Conservation (phyloP, 176 grass and related monocot genomes). For the Oryza nivara region DNA sequence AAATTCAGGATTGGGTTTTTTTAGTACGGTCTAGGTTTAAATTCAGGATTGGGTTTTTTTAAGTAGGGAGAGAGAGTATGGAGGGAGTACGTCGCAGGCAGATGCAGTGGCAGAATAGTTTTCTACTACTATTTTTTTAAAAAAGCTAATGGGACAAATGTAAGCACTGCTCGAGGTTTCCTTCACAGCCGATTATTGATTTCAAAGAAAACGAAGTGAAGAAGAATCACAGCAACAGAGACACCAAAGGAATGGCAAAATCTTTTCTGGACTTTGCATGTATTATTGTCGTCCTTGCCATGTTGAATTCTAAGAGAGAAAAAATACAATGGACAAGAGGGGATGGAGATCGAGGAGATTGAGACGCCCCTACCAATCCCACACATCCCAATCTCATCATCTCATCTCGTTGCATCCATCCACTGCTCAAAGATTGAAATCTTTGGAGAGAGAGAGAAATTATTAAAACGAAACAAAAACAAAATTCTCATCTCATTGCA, state of each 20-base stretch:
- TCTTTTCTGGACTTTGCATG: neutral
- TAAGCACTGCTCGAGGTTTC: slow-evolving; percentile 44
- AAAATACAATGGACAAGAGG: neutral
- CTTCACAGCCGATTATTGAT: neutral
- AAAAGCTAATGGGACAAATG: slow-evolving; percentile 18
- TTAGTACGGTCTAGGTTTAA: too few relatives aligned
- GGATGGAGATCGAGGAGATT: neutral
- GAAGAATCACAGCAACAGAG: slow-evolving; percentile 8
- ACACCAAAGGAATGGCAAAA: neutral
- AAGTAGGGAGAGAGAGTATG: too few relatives aligned
- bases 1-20: too few relatives aligned
- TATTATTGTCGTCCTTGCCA: neutral
- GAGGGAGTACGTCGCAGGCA: neutral
- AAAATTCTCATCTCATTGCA: neutral
- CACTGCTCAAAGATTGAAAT: neutral
- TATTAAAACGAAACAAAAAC: neutral
- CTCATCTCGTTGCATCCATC: neutral
- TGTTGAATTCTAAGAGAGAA: neutral
- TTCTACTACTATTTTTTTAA: neutral
- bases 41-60: too few relatives aligned
- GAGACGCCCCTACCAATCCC: neutral
- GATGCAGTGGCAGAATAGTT: neutral
- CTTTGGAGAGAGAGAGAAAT: too few relatives aligned
- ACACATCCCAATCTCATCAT: neutral
- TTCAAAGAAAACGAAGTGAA: neutral